phyloP scores from a whole-genome alignment of 305 asterid genomes.

The Solanum aculeatissimum region DNA sequence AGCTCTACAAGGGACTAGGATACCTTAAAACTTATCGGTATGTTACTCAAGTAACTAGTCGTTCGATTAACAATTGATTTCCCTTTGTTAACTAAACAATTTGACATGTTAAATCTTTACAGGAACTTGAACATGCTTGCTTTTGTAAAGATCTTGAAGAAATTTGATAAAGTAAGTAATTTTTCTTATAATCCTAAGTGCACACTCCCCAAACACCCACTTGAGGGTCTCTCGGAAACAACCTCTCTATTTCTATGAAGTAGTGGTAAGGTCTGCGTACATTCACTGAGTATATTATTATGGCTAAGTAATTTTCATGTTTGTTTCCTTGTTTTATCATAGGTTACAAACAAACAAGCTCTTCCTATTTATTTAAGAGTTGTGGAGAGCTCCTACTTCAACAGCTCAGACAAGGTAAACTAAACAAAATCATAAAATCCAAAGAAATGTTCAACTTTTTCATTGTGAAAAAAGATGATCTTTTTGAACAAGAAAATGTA shows the following conservation, averaged over 20 bases:
- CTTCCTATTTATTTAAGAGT: constrained; percentile 82
- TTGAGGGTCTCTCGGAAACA: too few relatives aligned
- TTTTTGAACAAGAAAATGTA: constrained; percentile 4
- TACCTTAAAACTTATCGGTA: constrained; percentile 85
- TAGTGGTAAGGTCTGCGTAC: too few relatives aligned
- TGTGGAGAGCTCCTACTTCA: constrained; percentile 86
- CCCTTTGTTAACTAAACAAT: not conserved
- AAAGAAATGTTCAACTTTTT: not conserved
- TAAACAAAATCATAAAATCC: not conserved
- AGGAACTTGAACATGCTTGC: constrained; percentile 94
- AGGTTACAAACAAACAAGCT: constrained; percentile 84
- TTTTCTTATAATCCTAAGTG: not conserved
- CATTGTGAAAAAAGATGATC: not conserved
- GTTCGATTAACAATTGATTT: not conserved
- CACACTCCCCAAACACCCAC: not conserved
- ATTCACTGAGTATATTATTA: too few relatives aligned
- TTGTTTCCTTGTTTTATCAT: not conserved
- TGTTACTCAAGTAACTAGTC: not conserved
- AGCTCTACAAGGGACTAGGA: constrained; percentile 84
- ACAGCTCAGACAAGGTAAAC: constrained; percentile 86
- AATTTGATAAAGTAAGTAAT: constrained; percentile 78
- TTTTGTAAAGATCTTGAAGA: constrained; percentile 87
- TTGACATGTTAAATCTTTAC: not conserved
- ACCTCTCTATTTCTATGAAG: too few relatives aligned
- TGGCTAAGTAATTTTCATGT: constrained; percentile 5